These are phyloP conservation scores for Stephania japonica DNA, from an alignment of 164 flowering plant genomes.

Conservation along the genomic window DNA sequence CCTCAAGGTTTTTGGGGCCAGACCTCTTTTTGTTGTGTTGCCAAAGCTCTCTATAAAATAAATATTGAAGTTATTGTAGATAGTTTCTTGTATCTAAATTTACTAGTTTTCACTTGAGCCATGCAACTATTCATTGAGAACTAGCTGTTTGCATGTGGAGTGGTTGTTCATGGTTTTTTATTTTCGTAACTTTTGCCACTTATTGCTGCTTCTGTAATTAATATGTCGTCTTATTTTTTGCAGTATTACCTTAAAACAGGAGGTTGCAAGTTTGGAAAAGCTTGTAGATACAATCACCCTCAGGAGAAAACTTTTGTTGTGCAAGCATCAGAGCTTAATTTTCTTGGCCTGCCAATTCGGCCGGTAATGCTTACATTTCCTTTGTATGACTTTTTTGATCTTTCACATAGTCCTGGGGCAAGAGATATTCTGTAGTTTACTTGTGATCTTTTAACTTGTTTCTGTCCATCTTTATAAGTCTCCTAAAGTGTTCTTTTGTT, in stretches of 20 bases:
- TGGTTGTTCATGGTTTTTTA: background rate
- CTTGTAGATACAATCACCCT: slow-evolving; percentile 66
- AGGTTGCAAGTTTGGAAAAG: slow-evolving; percentile 74
- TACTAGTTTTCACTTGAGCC: background rate
- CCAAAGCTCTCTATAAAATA: background rate
- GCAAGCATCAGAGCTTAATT: slow-evolving; percentile 54
- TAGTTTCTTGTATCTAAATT: background rate
- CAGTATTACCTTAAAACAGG: slow-evolving; percentile 79
- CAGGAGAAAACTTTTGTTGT: slow-evolving; percentile 31
- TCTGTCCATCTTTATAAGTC: background rate
- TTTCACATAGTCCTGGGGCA: background rate
- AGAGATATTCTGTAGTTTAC: background rate
- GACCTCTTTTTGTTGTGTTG: background rate
- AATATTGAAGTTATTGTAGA: background rate
- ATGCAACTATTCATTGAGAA: background rate
- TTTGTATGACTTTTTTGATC: background rate
- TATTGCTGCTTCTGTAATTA: background rate
- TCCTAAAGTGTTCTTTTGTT: background rate
- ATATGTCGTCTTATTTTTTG: slow-evolving; percentile 16
- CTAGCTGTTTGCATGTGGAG: background rate
- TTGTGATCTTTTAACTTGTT: background rate
- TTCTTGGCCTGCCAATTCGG: slow-evolving; percentile 82
- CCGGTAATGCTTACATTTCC: slow-evolving; percentile 39
- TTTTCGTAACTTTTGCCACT: background rate
- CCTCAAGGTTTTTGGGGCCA: no score